Evolutionary conservation across 331 rosid species (phyloP), one percentile per base, ranked within the genome.

Genomic region (Cydonia oblonga): DNA sequence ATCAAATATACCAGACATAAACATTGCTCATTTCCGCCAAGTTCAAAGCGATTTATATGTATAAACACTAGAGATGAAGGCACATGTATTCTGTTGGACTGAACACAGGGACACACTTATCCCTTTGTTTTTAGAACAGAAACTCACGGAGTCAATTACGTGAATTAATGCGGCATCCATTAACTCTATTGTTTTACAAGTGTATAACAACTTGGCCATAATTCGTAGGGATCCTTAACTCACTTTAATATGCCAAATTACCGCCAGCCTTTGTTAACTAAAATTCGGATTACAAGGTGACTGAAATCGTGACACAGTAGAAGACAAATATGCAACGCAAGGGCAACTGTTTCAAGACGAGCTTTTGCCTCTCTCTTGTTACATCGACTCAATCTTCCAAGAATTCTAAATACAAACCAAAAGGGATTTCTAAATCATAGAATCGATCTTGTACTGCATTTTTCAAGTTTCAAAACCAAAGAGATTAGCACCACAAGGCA

Each of bases 201-300:
- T 64, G 24, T 42, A 40, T 42, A 35, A 49, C 25, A 70, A 63
- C 22, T 68, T 62, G 38, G 54, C 12, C 19, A 40, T 53, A 13
- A n/a, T n/a, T 52, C 20, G 4, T 52, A 49, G 40, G 65, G 15
- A 61, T 35, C n/a, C 25, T 33, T 14, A 29, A 4, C 54, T 63
- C 51, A 26, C 52, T 77, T 77, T 56, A 40, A 66, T 66, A 5
- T 15, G 15, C 74, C 32, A 26, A 19, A 25, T 18, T 25, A 65
- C 54, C 4, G 19, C 64, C 52, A n/a, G 32, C 9, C 26, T 4
- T 52, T 29, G 24, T 72, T 54, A 70, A 57, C 49, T 68, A 35
- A 29, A 73, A 63, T 68, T 79, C 81, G 60, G 69, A 26, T 57
- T 68, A 74, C 70, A 49, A 28, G 63, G 66, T 57, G 68, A 69